Evolutionary conservation across 495 filamentous ascomycete species (phyloP).

Genomic region (Hypoxylon crocopeplum): DNA sequence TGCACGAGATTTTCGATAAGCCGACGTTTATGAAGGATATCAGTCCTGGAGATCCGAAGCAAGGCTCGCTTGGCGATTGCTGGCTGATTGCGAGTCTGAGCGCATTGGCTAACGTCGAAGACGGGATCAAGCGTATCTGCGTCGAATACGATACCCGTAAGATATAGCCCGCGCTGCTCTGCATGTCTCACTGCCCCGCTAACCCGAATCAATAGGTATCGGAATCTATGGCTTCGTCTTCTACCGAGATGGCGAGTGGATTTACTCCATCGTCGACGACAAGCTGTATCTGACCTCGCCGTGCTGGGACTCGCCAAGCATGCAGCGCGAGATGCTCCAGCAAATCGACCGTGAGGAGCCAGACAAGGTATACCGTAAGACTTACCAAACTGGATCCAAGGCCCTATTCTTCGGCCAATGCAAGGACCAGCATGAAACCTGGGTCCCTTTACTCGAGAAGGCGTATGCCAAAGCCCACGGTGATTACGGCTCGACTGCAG

Average conservation of each 20-base stretch:
- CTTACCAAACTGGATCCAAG: conserved; percentile 79
- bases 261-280: conserved; percentile 86
- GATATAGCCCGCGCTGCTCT: not conserved
- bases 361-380: conserved; percentile 80
- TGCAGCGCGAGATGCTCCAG: conserved; percentile 59
- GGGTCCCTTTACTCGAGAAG: conserved; percentile 92
- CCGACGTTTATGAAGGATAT: conserved; percentile 83
- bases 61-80: conserved; percentile 85
- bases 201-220: conserved; percentile 52
- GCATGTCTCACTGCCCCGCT: not conserved
- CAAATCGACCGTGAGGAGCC: conserved; percentile 68
- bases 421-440: conserved; percentile 88
- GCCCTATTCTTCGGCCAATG: conserved; percentile 90
- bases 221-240: conserved; percentile 98
- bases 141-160: conserved; percentile 71
- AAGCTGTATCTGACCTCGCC: conserved; percentile 81
- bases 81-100: conserved; percentile 92
- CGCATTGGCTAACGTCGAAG: conserved; percentile 79
- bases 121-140: conserved; percentile 80
- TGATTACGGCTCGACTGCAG: conserved; percentile 78
- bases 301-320: conserved; percentile 72
- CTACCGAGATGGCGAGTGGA: conserved; percentile 93
- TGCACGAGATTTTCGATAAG: conserved; percentile 87
- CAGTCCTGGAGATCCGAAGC: conserved; percentile 78
- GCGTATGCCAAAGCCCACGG: conserved; percentile 96